Evolutionary conservation across 768 basidiomycete species (phyloP).

Genomic region (Trametes coccinea): DNA sequence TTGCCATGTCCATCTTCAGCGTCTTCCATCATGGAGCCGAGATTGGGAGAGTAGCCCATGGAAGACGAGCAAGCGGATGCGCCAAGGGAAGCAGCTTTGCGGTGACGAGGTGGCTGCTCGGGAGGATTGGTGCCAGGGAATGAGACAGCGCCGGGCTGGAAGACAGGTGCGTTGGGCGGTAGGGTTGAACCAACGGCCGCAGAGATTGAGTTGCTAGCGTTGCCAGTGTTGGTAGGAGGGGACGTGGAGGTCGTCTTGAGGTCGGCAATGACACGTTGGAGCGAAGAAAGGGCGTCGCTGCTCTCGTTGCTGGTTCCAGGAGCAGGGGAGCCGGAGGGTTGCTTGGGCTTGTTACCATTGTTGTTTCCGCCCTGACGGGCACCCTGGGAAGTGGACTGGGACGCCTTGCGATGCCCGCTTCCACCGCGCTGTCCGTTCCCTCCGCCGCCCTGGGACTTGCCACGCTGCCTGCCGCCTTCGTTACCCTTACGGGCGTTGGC

Average conservation of each 20-base stretch:
- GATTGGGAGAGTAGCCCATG: constrained; percentile 74
- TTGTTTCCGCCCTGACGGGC: constrained; percentile 45
- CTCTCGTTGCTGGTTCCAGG: constrained; percentile 58
- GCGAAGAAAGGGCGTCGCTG: constrained; percentile 80
- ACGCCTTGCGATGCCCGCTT: constrained; percentile 53
- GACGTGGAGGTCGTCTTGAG: constrained; percentile 84
- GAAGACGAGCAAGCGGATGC: constrained; percentile 58
- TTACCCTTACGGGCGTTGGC: constrained; percentile 61
- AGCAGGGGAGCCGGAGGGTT: constrained; percentile 47
- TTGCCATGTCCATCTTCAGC: constrained; percentile 58
- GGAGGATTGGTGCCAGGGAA: constrained; percentile 48
- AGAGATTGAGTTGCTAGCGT: constrained; percentile 40
- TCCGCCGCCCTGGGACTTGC: constrained; percentile 37
- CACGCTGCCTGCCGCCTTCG: constrained; percentile 40
- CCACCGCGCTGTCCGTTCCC: constrained; percentile 43
- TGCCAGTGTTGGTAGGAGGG: constrained; percentile 52
- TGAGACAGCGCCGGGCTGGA: constrained; percentile 66
- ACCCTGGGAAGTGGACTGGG: constrained; percentile 59
- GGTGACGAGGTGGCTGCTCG: constrained; percentile 62
- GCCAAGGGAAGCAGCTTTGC: constrained; percentile 80
- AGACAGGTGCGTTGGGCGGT: constrained; percentile 67
- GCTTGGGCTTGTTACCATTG: constrained; percentile 38
- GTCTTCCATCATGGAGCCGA: constrained; percentile 84
- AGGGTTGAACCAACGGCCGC: constrained; percentile 54
- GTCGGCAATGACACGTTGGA: constrained; percentile 93